Evolutionary conservation across 768 basidiomycete genomes (phyloP).

Genomic region (Podaxis pistillaris): DNA sequence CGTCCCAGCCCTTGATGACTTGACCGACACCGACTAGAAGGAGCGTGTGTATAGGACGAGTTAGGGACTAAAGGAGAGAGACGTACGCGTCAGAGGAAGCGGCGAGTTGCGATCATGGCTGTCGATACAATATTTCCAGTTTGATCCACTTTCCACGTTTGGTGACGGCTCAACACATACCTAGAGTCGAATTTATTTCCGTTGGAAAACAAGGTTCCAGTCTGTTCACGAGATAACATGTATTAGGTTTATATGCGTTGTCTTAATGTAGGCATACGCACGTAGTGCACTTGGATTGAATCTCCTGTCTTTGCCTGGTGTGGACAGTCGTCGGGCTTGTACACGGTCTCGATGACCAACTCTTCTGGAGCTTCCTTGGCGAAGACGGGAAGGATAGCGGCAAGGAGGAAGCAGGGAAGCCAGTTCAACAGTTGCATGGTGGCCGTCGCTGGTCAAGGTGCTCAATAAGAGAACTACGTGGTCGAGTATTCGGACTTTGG

Average conservation of each 20-base stretch:
- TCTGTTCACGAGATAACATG: constrained; percentile 38
- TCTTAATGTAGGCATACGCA: constrained; percentile 26
- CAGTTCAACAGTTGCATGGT: constrained; percentile 53
- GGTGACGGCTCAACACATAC: constrained; percentile 30
- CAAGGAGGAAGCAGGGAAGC: constrained; percentile 47
- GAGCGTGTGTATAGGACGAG: background rate
- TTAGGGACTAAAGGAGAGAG: background rate
- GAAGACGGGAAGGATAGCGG: constrained; percentile 36
- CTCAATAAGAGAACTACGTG: background rate
- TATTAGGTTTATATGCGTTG: background rate
- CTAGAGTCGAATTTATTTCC: constrained; percentile 92
- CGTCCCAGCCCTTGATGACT: constrained; percentile 85
- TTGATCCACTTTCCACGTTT: background rate
- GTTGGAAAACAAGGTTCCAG: constrained; percentile 72
- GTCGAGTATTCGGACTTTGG: background rate
- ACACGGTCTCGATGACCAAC: constrained; percentile 62
- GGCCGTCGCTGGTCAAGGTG: constrained; percentile 1
- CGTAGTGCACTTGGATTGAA: constrained; percentile 74
- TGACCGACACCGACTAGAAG: constrained; percentile 70
- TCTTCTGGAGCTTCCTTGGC: constrained; percentile 45
- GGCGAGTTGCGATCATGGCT: constrained; percentile 64
- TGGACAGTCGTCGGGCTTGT: constrained; percentile 54
- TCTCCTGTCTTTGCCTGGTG: constrained; percentile 60
- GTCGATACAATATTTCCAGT: background rate
- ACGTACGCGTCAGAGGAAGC: constrained; percentile 70